These are phyloP conservation scores for Phlebiopsis flavidoalba DNA, from an alignment of 768 basidiomycete genomes.

Conservation along the genomic window DNA sequence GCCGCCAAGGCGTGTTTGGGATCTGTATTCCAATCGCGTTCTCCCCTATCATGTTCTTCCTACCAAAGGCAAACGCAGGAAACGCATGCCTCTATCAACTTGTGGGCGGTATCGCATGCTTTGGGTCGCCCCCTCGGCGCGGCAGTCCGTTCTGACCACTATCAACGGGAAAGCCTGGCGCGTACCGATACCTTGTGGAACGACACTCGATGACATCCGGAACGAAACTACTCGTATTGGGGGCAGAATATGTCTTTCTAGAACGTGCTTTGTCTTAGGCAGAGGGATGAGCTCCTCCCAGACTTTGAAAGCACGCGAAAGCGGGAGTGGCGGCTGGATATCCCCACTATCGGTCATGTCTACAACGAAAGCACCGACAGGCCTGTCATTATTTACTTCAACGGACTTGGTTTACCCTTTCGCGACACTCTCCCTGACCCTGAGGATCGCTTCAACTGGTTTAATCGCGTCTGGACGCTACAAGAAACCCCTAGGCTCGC, in stretches of 20 bases:
- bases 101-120: neutral
- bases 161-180: neutral
- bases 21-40: neutral
- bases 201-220: neutral
- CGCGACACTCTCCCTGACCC: neutral
- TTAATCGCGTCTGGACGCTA: slow-evolving; percentile 3
- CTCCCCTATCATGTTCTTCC: neutral
- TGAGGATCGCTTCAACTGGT: neutral
- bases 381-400: neutral
- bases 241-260: neutral
- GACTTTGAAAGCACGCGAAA: neutral
- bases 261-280: neutral
- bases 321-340: neutral
- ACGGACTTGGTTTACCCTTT: neutral
- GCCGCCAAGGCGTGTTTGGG: neutral
- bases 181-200: neutral
- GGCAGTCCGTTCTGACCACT: neutral
- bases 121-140: neutral
- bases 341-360: neutral
- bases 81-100: neutral
- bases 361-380: neutral
- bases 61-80: no score
- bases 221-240: neutral
- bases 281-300: neutral
- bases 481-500: neutral